A percentile compares a stretch with the other conserved stretches of the same genome.
These are phyloP conservation scores for Podila minutissima DNA, from an alignment of 192 early-diverging fungal species.

Conservation along the genomic window DNA sequence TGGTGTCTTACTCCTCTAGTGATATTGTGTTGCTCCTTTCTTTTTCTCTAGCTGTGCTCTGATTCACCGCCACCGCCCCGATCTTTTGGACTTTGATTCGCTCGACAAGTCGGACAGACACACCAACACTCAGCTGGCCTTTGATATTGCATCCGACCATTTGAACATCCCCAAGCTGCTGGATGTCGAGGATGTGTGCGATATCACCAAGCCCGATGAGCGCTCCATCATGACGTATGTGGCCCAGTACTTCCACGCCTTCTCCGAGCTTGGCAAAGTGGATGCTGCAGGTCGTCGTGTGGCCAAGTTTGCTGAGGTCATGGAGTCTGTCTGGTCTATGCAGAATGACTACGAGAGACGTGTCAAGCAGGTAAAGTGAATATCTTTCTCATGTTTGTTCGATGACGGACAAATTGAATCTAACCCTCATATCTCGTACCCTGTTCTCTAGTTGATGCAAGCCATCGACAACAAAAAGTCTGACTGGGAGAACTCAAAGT, in stretches of 20 bases:
- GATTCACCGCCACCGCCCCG: constrained; percentile 97
- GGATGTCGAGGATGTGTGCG: constrained; percentile 96
- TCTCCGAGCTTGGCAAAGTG: constrained; percentile 87
- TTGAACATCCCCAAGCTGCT: constrained; percentile 93
- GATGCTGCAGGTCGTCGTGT: constrained; percentile 92
- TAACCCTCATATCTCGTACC: constrained; percentile 5
- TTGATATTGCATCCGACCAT: constrained; percentile 92
- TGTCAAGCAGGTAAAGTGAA: constrained; percentile 61
- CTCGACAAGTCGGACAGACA: constrained; percentile 87
- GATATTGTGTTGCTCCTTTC: background rate
- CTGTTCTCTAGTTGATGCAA: constrained; percentile 66
- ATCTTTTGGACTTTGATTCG: constrained; percentile 88
- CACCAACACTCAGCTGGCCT: constrained; percentile 91
- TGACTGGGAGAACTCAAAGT: constrained; percentile 72
- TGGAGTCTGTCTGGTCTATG: constrained; percentile 93
- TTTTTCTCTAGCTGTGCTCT: constrained; percentile 76
- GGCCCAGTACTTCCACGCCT: constrained; percentile 98
- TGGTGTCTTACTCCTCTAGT: too few relatives aligned
- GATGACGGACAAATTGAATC: background rate
- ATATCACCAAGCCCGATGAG: constrained; percentile 94
- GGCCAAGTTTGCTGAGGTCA: constrained; percentile 90
- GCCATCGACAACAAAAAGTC: constrained; percentile 69
- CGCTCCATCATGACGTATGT: constrained; percentile 98
- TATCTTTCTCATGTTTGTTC: background rate
- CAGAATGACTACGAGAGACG: constrained; percentile 92